Evolutionary conservation across 345 rosid species (phyloP).

Genomic region (Ceriops decandra): DNA sequence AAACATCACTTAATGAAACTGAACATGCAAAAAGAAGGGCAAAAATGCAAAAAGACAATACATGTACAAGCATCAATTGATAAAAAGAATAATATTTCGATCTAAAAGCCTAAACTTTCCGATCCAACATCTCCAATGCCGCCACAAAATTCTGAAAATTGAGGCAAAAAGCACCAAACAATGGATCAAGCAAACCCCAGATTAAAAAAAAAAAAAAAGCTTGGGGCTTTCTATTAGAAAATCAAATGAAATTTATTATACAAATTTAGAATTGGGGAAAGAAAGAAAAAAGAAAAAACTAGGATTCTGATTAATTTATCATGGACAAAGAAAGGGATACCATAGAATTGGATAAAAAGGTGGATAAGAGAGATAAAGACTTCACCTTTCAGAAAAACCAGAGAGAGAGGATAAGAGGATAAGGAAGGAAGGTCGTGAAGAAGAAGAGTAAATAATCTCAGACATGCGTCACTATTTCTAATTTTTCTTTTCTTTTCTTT

Average conservation of each 20-base stretch:
- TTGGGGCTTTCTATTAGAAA: no score
- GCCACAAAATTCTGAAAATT: not conserved
- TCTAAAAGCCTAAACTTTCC: conserved; percentile 7
- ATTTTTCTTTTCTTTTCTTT: not conserved
- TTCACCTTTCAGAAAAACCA: conserved; percentile 27
- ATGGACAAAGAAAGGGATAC: not conserved
- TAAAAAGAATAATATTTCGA: not conserved
- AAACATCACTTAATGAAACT: no score
- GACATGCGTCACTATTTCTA: conserved; percentile 10
- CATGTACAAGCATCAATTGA: conserved; percentile 1
- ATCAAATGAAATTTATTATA: not conserved
- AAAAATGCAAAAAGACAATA: no score
- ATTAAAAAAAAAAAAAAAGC: not conserved
- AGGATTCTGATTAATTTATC: not conserved
- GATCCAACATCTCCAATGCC: conserved; percentile 22
- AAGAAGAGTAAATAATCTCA: conserved; percentile 11
- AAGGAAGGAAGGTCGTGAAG: not conserved
- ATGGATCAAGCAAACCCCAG: conserved; percentile 17
- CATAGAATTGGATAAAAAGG: not conserved
- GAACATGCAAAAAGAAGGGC: no score
- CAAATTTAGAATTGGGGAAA: not conserved
- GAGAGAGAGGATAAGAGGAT: conserved; percentile 10
- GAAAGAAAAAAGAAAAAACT: not conserved
- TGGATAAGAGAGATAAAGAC: not conserved
- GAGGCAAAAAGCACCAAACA: conserved; percentile 1